These are phyloP conservation scores for Pisolithus sp. DNA, from an alignment of 768 basidiomycete genomes.

Conservation along the genomic window DNA sequence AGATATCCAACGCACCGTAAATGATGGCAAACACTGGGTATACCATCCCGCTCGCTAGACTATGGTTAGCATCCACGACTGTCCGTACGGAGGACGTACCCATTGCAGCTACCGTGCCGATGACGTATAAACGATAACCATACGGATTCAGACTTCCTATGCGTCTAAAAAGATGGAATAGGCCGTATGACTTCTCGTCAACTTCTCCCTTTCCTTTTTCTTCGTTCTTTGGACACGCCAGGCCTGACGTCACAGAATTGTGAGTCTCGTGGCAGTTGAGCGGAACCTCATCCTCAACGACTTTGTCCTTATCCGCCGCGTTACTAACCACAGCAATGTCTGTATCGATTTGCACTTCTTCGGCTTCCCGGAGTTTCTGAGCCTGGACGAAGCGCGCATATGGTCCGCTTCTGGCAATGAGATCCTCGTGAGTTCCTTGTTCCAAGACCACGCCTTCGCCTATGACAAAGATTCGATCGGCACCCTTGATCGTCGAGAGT, in stretches of 20 bases:
- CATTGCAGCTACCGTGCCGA: conserved; percentile 52
- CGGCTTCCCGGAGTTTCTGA: conserved; percentile 66
- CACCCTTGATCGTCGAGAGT: conserved; percentile 80
- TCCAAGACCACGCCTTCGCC: conserved; percentile 81
- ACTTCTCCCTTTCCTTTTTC: conserved; percentile 25
- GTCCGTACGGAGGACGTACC: conserved; percentile 18
- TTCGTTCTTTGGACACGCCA: conserved; percentile 46
- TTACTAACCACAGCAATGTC: conserved; percentile 10
- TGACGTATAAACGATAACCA: conserved; percentile 50
- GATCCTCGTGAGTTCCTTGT: conserved; percentile 68
- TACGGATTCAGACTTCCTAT: conserved; percentile 60
- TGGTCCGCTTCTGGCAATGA: conserved; percentile 52
- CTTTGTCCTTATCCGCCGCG: conserved; percentile 46
- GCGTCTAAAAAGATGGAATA: conserved; percentile 62
- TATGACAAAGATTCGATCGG: conserved; percentile 83
- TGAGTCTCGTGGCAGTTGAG: conserved; percentile 36
- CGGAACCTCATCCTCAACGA: conserved; percentile 52
- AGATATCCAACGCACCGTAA: conserved; percentile 33
- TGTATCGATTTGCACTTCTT: conserved; percentile 24
- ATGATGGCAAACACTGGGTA: conserved; percentile 72
- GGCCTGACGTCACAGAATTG: conserved; percentile 64
- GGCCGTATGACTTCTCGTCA: conserved; percentile 33
- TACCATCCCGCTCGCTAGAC: conserved; percentile 49
- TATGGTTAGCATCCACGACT: neutral
- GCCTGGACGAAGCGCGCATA: conserved; percentile 74